Base-by-base conservation (phyloP, 2,329 filamentous ascomycete genomes). In the Curvularia hawaiiensis region DNA sequence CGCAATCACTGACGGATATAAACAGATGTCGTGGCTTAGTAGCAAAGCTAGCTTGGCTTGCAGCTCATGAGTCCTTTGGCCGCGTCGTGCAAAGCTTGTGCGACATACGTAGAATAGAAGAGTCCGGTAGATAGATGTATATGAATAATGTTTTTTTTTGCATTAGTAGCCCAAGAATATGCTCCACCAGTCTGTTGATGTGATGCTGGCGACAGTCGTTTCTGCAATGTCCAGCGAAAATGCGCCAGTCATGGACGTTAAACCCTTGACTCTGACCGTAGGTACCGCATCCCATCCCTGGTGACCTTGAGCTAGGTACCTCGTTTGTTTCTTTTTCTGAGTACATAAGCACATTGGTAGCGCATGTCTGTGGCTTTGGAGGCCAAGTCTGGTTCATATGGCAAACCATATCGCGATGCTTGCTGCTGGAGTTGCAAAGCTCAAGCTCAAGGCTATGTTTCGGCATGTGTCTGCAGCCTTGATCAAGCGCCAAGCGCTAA, bases 1-100 rank as follows among this genome's bases (percentile, higher is more conserved):
- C 38, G 59, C 60, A 61, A 35, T 9, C 52, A 62, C 70, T 72
- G 50, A 70, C 63, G 31, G 61, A 46, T 39, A 31, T 28, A 43
- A 46, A 65, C 35, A 68, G 66, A 43, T 40, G 20, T 28, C 5
- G 3, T 11, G 43, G 22, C 20, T 22, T 43, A 16, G 6, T 22
- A 38, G 35, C 35, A 38, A 18, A n/a, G 35, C 2, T 38, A 38
- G 35, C 35, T 10, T n/a, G 35, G 35, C 16, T 18, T n/a, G 35
- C 18, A 16, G 35, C 35, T 18, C 35, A 38, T 18, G 35, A 16
- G 6, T 5, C 35, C 35, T 18, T 38, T 9, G 35, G 16, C n/a
- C 16, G 30, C 30, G 30, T 31, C 4, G 30, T 31, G 30, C 30
- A 31, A 31, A 31, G 30, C 35, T 38, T 18, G 12, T 38, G 16